Conservation (phyloP, 768 basidiomycete species). For the Lepiota subincarnata region DNA sequence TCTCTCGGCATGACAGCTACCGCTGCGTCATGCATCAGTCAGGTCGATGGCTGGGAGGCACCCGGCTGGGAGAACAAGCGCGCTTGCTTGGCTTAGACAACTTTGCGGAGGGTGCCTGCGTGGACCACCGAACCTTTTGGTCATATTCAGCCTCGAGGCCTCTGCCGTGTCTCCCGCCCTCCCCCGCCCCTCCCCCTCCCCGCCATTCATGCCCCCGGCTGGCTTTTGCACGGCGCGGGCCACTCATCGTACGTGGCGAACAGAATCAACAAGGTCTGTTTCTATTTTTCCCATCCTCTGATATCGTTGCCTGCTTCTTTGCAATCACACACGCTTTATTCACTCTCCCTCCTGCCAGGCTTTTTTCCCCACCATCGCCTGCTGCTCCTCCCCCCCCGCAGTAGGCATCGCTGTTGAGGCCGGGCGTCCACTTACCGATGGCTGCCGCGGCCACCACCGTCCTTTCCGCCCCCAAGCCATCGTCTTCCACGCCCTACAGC, state of each 20-base stretch:
- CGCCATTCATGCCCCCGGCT: not conserved
- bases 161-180: not conserved
- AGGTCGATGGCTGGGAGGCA: too few relatives aligned
- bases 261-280: not conserved
- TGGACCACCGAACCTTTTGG: too few relatives aligned
- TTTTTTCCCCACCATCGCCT: not conserved
- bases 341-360: not conserved
- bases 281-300: constrained; percentile 1
- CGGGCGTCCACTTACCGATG: not conserved
- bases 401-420: not conserved
- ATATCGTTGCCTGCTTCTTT: constrained; percentile 7
- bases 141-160: too few relatives aligned
- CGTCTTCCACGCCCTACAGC: constrained; percentile 38
- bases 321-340: not conserved
- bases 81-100: too few relatives aligned
- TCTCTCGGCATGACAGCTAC: too few relatives aligned
- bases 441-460: constrained; percentile 31
- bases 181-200: not conserved
- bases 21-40: too few relatives aligned
- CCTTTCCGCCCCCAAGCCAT: constrained; percentile 32
- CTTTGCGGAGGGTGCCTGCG: too few relatives aligned
- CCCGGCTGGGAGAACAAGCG: too few relatives aligned
- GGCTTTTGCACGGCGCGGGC: not conserved
- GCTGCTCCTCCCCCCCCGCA: not conserved
- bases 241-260: not conserved